Base-by-base conservation (phyloP, 2,329 filamentous ascomycete species). In the Claviceps maximensis region DNA sequence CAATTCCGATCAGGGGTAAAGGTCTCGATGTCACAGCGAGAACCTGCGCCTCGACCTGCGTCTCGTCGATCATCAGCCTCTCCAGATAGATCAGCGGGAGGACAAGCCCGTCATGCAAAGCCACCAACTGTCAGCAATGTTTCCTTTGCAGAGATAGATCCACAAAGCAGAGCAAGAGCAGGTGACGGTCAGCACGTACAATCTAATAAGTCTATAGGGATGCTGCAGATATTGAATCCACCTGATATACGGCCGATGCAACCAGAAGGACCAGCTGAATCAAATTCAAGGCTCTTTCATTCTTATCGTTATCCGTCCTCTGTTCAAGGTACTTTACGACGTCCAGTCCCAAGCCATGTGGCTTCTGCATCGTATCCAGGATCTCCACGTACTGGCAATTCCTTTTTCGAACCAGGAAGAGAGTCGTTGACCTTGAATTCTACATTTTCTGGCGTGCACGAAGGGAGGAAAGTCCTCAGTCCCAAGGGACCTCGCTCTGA, bases 1-100 rank as follows among this genome's bases (percentile, higher is more conserved):
- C 69, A 70, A 65, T 69, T 69, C 69, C 67, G 69, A 67, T 71
- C 68, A 74, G 76, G 77, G 73, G 77, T 78, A 69, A 74, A 74
- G 75, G 71, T 71, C 72, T 76, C 78, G 72, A 21, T 25, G 38
- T 27, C 46, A 49, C 21, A 17, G 73, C 76, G 74, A 71, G 75
- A 73, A 63, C 68, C 74, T 74, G 72, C 71, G 69, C 71, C 76
- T 76, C 73, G 69, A 66, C 73, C 77, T 73, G 68, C 71, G 66
- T 76, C 77, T 69, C 75, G 71, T 64, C 72, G 68, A 60, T 67
- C 70, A 58, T 71, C 73, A 58, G 70, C 66, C 61, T 74, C 73
- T 53, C 69, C 74, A 56, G 60, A 67, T 56, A 63, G 65, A 63
- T 29, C 33, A 58, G 60, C 63, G 48, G 61, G 61, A 51, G 49